A percentile compares a stretch with the other conserved stretches of the same genome.
Conservation (phyloP, 2,329 filamentous ascomycete genomes). For the Penicillium thymicola region DNA sequence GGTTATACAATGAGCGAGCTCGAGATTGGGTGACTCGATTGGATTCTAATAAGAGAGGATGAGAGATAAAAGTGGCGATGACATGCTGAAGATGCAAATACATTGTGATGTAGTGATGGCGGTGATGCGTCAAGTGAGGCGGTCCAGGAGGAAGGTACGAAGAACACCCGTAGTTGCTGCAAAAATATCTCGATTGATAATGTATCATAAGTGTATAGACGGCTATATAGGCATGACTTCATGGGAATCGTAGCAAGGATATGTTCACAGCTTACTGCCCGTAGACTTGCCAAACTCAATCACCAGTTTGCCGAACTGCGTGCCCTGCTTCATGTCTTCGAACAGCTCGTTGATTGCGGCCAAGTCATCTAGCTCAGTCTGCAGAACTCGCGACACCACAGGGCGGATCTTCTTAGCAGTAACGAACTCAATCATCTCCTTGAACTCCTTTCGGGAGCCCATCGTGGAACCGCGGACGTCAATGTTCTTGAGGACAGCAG, state of each 20-base stretch:
- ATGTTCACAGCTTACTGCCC: constrained; percentile 39
- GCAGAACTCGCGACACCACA: constrained; percentile 70
- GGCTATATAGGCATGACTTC: neutral
- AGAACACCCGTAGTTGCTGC: neutral
- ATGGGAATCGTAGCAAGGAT: neutral
- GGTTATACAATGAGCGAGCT: constrained; percentile 2
- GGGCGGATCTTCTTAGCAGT: constrained; percentile 68
- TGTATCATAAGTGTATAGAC: neutral
- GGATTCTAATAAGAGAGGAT: neutral
- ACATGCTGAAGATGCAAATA: neutral
- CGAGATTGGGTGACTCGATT: neutral
- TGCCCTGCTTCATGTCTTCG: constrained; percentile 79
- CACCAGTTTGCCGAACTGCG: constrained; percentile 90
- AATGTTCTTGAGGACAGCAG: constrained; percentile 79
- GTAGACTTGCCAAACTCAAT: constrained; percentile 59
- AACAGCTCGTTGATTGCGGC: constrained; percentile 79
- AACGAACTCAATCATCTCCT: constrained; percentile 86
- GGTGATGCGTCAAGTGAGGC: neutral
- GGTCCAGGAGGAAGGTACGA: constrained; percentile 1
- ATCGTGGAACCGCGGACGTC: constrained; percentile 85
- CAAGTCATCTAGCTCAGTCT: constrained; percentile 67
- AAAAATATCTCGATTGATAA: constrained; percentile 1
- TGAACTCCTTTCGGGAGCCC: constrained; percentile 85
- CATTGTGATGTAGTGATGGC: neutral
- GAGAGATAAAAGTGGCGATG: neutral